Percentiles rank a stretch among this genome's conserved stretches.
phyloP scores from a whole-genome alignment of 192 early-diverging fungal species.

The Neocallimastix lanati region DNA sequence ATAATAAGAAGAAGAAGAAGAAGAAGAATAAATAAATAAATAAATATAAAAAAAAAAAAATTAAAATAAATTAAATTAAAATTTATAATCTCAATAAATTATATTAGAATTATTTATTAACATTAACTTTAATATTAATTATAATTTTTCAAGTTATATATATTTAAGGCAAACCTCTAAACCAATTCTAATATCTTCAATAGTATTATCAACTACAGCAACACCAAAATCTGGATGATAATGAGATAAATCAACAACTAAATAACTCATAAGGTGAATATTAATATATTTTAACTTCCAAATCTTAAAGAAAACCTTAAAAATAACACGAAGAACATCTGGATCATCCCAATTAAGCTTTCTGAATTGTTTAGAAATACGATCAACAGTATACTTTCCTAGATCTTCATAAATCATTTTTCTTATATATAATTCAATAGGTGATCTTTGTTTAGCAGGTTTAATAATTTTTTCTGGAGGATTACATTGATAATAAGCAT shows the following conservation, averaged over 20 bases:
- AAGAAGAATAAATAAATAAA: no score
- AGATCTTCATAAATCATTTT: constrained; percentile 78
- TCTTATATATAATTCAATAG: constrained; percentile 72
- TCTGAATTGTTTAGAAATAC: constrained; percentile 37
- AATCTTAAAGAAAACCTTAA: constrained; percentile 68
- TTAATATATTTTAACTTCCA: constrained; percentile 89
- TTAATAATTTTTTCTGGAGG: constrained; percentile 50
- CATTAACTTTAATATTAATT: no score
- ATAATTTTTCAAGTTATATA: no score
- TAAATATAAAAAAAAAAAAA: no score
- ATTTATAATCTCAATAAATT: no score
- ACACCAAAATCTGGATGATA: constrained; percentile 83
- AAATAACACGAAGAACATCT: constrained; percentile 27
- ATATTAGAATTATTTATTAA: no score
- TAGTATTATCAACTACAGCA: constrained; percentile 59
- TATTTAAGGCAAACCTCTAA: constrained; percentile 48
- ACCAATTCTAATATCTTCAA: constrained; percentile 78
- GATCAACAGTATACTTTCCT: constrained; percentile 45
- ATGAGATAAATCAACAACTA: constrained; percentile 53
- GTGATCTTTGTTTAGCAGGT: constrained; percentile 49
- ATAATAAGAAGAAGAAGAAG: no score
- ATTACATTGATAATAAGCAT: constrained; percentile 76
- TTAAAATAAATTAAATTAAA: no score
- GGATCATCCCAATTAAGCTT: constrained; percentile 73
- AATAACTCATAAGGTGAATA: constrained; percentile 61